Conservation (phyloP, 805 yeast genomes). For the Candida coquimbonensis region DNA sequence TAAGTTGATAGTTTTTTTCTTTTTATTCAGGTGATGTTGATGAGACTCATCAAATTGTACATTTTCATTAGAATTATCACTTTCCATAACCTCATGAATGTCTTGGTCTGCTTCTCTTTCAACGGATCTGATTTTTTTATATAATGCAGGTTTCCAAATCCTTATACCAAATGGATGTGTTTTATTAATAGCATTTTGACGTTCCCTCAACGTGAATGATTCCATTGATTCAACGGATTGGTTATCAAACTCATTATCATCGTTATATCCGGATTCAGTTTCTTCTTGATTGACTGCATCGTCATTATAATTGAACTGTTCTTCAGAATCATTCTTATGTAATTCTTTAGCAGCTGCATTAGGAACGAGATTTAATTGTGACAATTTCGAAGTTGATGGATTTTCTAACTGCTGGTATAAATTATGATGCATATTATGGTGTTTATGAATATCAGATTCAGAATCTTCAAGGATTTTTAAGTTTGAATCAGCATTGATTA, state of each 20-base stretch:
- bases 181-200: conserved; percentile 93
- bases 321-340: neutral
- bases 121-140: conserved; percentile 88
- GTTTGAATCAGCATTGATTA: conserved; percentile 21
- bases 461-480: conserved; percentile 18
- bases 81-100: conserved; percentile 61
- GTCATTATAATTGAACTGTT: neutral
- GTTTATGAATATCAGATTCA: conserved; percentile 18
- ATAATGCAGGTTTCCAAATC: conserved; percentile 97
- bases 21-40: neutral
- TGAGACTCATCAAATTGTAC: neutral
- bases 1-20: conserved; percentile 42
- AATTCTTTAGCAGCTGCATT: neutral
- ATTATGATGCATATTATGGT: conserved; percentile 7
- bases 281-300: conserved; percentile 3
- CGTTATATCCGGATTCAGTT: conserved; percentile 14
- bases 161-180: conserved; percentile 98
- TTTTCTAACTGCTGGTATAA: conserved; percentile 7
- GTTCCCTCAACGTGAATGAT: conserved; percentile 80
- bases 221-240: conserved; percentile 54
- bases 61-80: conserved; percentile 3
- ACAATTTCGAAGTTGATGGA: neutral
- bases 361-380: neutral
- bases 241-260: conserved; percentile 23
- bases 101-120: conserved; percentile 88